Percentiles rank a stretch among this genome's conserved stretches.
phyloP scores from a whole-genome alignment of 805 yeast species.

The Cyberlindnera lachancei region DNA sequence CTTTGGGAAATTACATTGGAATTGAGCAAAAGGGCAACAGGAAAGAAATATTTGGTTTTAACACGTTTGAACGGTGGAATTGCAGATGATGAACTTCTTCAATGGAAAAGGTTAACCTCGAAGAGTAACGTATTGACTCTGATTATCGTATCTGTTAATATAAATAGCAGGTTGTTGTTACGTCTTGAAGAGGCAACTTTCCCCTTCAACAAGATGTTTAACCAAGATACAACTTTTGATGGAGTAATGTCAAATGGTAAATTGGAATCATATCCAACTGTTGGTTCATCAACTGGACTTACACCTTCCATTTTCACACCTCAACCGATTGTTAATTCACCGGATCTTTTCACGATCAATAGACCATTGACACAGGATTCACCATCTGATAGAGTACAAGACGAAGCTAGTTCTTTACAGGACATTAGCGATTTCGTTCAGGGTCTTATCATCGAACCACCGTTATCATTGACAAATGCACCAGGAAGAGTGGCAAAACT shows the following conservation, averaged over 20 bases:
- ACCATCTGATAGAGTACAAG: constrained; percentile 10
- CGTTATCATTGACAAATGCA: constrained; percentile 63
- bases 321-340: constrained; percentile 21
- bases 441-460: constrained; percentile 50
- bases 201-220: constrained; percentile 28
- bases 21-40: constrained; percentile 26
- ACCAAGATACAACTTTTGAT: constrained; percentile 16
- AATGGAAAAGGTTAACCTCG: constrained; percentile 68
- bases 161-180: constrained; percentile 41
- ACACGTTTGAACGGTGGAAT: constrained; percentile 67
- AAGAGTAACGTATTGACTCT: constrained; percentile 48
- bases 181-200: constrained; percentile 25
- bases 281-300: constrained; percentile 21
- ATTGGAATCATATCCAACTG: constrained; percentile 18
- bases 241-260: constrained; percentile 2
- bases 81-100: constrained; percentile 75
- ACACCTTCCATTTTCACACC: constrained; percentile 24
- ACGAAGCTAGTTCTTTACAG: constrained; percentile 26
- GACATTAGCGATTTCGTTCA: constrained; percentile 44
- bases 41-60: constrained; percentile 54
- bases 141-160: constrained; percentile 63
- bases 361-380: constrained; percentile 11
- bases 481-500: constrained; percentile 65
- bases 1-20: constrained; percentile 54
- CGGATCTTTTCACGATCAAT: constrained; percentile 18